Evolutionary conservation across 371 early-diverging fungal genomes (phyloP), one percentile per base, ranked within the genome.

Genomic region (Mucor saturninus): DNA sequence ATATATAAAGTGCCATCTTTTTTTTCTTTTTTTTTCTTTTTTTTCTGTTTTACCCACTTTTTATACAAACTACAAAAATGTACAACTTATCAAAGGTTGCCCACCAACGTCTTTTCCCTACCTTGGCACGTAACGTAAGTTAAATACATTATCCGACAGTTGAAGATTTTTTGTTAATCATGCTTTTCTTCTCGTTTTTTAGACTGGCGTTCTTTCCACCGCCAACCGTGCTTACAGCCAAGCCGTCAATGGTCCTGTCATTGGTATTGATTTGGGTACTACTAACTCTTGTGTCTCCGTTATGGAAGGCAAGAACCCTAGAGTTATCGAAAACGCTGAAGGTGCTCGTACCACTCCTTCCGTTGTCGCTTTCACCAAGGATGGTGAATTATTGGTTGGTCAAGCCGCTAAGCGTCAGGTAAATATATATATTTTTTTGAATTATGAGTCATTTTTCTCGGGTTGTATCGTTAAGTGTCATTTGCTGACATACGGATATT

Each of bases 191-290:
- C 35, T 35, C 35, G 35, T 35, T 35, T 2, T 35, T n/a, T 50
- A 71, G 72, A 61, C 68, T 32, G 72, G 68, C 61, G 72, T 54
- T 49, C 64, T 73, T 15, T 71, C 71, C 48, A 70, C 71, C 40
- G 61, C 62, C 55, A 54, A 62, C 56, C 74, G 74, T 50, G 49
- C 67, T 62, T 73, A 79, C 65, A 91, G 89, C 79, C 80, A 83
- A 74, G 91, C 89, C 77, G 90, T 93, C 51, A 89, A 90, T 78
- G 95, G 95, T 39, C 86, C 85, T 62, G 94, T 95, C 53, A 93
- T 99, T 70, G 99, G 99, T 74, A 97, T 99, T 67, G 99, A 99
- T 83, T 83, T 99, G 69, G 99, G 98, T 63, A 98, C 99, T 31
- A 99, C 99, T 72, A 96, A 98, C 87, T 96, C 98, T 15, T 98